Conservation (phyloP, 306 rosid species). For the Rosa chinensis region DNA sequence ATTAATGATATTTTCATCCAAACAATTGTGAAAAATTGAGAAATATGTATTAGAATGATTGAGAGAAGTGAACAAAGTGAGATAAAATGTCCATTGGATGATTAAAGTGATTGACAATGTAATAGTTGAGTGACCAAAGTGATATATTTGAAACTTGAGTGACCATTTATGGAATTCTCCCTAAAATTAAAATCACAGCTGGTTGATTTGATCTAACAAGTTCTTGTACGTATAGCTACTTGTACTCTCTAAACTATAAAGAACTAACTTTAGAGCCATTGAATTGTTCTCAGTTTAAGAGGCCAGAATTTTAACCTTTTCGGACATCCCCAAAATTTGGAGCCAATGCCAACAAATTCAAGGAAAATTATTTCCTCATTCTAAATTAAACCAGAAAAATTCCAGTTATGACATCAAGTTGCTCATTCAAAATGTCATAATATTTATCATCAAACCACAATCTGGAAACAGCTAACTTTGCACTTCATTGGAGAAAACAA, state of each 20-base stretch:
- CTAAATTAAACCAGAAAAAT: neutral
- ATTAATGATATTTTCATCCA: no score
- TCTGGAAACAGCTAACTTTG: neutral
- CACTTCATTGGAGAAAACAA: neutral
- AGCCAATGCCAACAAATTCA: constrained; percentile 4
- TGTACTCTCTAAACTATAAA: neutral
- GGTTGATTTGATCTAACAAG: neutral
- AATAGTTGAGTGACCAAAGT: no score
- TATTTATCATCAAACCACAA: neutral
- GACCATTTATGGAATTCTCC: no score
- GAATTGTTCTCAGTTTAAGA: neutral
- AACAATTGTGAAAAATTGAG: no score
- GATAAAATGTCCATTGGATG: no score
- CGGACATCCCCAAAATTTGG: neutral
- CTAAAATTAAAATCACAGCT: neutral
- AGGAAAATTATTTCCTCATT: neutral
- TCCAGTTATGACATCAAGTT: neutral
- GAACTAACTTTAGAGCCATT: neutral
- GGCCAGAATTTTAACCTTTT: neutral
- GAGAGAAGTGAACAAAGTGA: no score
- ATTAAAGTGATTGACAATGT: no score
- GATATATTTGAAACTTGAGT: no score
- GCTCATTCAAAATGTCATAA: neutral
- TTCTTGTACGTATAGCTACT: neutral
- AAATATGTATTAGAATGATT: no score